Evolutionary conservation across 2,329 filamentous ascomycete species (phyloP), one percentile per base, ranked within the genome.

Genomic region (Colletotrichum acutatum): DNA sequence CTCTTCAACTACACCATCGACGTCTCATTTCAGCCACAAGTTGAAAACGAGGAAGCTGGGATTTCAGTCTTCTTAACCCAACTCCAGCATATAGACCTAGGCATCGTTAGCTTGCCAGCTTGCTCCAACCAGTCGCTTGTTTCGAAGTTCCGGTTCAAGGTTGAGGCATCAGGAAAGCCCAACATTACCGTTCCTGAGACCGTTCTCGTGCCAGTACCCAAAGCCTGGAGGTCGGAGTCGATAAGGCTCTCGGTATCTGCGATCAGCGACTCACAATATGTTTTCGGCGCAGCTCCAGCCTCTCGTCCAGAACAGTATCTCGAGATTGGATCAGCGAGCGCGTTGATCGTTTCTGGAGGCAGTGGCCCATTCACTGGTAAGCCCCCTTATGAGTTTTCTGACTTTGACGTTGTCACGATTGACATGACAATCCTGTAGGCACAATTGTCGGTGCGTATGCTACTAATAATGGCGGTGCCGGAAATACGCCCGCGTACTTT

Each of bases 21-120:
- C 72, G 61, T 90, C 1, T 79, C 81, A 8, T 89, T 86, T 74
- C 66, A 76, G 0, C 85, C 87, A 0, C 76, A 77, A 0, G 70
- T 71, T 0, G 58, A 76, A 0, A 83, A 83, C 0, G 84, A 88
- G 68, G 89, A 90, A 78, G 86, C 87, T 1, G 89, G 89, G 1
- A 80, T 90, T 7, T 86, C 85, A 0, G 81, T 85, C 0, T 90
- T 90, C 76, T 78, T 90, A 52, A 89, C 85, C 0, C 84, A 90
- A 76, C 83, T 86, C 72, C 85, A 89, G 72, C 88, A 90, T 69
- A 79, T 87, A 6, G 85, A 89, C 57, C 76, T 90, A 7, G 82
- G 84, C 0, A 74, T 86, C 8, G 81, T 83, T 24, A 76, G 82
- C 75, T 78, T 84, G 19, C 54, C 68, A 5, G 42, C 59, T 2